phyloP scores from a whole-genome alignment of 805 yeast genomes.

The Cyberlindnera maclurae region DNA sequence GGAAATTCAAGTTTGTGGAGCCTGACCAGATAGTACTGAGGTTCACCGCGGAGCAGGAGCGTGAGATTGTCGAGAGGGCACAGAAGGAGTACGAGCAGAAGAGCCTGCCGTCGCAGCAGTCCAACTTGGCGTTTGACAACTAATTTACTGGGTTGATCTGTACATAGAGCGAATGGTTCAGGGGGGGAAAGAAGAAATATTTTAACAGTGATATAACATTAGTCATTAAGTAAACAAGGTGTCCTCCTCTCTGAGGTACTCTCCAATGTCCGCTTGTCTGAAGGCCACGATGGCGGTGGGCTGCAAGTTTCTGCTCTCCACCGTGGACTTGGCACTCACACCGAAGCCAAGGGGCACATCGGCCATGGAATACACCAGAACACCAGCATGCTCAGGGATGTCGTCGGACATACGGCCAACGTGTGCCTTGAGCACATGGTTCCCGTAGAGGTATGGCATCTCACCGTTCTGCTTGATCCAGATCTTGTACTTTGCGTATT shows the following conservation, averaged over 20 bases:
- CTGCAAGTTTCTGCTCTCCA: conserved; percentile 78
- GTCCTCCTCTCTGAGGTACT: conserved; percentile 96
- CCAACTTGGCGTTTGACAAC: conserved; percentile 27
- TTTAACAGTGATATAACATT: too few species aligned
- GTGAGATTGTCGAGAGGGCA: conserved; percentile 41
- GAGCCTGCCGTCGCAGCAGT: conserved; percentile 54
- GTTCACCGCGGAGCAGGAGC: conserved; percentile 59
- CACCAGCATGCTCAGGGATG: conserved; percentile 97
- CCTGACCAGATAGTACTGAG: conserved; percentile 75
- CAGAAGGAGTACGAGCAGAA: conserved; percentile 39
- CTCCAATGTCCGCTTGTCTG: conserved; percentile 97
- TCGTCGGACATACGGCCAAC: conserved; percentile 96
- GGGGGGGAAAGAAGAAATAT: too few species aligned
- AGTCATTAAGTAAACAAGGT: conserved; percentile 67
- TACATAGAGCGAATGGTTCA: neutral
- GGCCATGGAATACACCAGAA: conserved; percentile 81
- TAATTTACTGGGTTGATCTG: conserved; percentile 1
- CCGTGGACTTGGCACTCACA: conserved; percentile 84
- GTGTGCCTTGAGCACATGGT: conserved; percentile 94
- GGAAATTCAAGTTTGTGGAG: conserved; percentile 76
- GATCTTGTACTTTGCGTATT: conserved; percentile 84
- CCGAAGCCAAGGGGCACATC: conserved; percentile 96
- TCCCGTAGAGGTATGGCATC: conserved; percentile 96
- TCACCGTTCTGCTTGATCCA: conserved; percentile 98
- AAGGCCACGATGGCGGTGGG: conserved; percentile 94